phyloP scores from a whole-genome alignment of 2,329 filamentous ascomycete species.

The Aspergillus sp. region DNA sequence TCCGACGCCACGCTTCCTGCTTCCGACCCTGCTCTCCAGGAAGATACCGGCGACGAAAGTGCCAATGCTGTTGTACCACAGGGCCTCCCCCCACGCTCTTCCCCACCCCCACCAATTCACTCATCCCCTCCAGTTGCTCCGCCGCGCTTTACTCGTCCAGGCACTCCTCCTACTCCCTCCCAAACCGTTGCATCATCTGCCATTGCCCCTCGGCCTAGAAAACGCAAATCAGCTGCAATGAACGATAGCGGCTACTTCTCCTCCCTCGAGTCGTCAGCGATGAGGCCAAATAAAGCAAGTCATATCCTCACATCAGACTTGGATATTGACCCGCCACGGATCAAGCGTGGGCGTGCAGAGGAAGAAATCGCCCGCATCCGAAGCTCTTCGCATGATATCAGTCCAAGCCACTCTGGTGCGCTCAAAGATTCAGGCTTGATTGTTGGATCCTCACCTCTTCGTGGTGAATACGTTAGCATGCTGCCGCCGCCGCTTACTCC shows the following conservation, averaged over 20 bases:
- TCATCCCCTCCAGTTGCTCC: slow-evolving; percentile 82
- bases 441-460: slow-evolving; percentile 64
- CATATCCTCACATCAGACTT: slow-evolving; percentile 69
- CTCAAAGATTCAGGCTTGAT: slow-evolving; percentile 28
- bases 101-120: slow-evolving; percentile 59
- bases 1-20: slow-evolving; percentile 74
- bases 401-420: slow-evolving; percentile 58
- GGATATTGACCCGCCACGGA: slow-evolving; percentile 67
- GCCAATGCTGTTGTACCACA: slow-evolving; percentile 19
- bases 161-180: slow-evolving; percentile 68
- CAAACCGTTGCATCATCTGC: slow-evolving; percentile 59
- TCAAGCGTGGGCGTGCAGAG: slow-evolving; percentile 87
- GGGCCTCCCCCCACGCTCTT: slow-evolving; percentile 35
- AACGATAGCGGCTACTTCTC: slow-evolving; percentile 97
- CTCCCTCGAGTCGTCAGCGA: slow-evolving; percentile 84
- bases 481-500: slow-evolving; percentile 77
- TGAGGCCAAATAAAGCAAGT: slow-evolving; percentile 63
- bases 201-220: slow-evolving; percentile 60
- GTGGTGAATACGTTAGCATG: slow-evolving; percentile 52
- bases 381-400: slow-evolving; percentile 81
- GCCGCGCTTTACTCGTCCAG: slow-evolving; percentile 54
- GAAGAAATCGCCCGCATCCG: slow-evolving; percentile 92
- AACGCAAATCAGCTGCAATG: slow-evolving; percentile 73
- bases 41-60: slow-evolving; percentile 49
- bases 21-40: slow-evolving; percentile 58